Evolutionary conservation across 2,329 filamentous ascomycete genomes (phyloP), one percentile per base, ranked within the genome.

Genomic region (Ceratocystis destructans): DNA sequence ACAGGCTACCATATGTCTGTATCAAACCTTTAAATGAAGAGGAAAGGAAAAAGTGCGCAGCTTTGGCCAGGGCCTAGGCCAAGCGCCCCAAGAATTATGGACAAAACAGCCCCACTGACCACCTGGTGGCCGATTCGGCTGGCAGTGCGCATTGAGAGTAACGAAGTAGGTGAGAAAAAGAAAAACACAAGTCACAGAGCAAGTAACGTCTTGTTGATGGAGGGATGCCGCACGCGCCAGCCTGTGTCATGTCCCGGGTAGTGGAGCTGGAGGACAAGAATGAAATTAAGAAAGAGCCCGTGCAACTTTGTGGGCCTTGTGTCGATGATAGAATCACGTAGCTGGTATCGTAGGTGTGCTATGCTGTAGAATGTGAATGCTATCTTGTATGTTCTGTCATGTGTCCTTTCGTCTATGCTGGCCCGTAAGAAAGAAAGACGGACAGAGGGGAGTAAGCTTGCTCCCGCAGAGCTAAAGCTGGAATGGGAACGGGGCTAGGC

Each of bases 21-120:
- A 59, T 28, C 55, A 59, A 59, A 59, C 31, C 55, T 59, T 59
- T 59, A 59, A 59, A 59, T 59, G 55, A 59, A 59, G 55, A 59
- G 55, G 22, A 59, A 59, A 59, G 6, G 17, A 59, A 59, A 59
- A 59, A 59, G 55, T 37, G 55, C 55, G 55, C 55, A 59, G 55
- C 55, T 59, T 37, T 31, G 55, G 28, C 55, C 55, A 37, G 17
- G 17, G 3, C 12, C 15, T 17, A 59, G 55, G 28, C 55, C 55
- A 31, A 59, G 55, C 55, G 55, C 28, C 28, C 55, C 15, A 37
- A 33, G 31, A 59, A 25, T 59, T 37, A 59, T 59, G 55, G 31
- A 31, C 28, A 59, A 31, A 59, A 20, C 55, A 59, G 55, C 12
- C 55, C 8, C 55, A 59, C 55, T 59, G 55, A 20, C 55, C 55